Percentiles rank a stretch among this genome's conserved stretches.
phyloP scores from a whole-genome alignment of 2,329 filamentous ascomycete genomes.

The Rhytidhysteron rufulum region DNA sequence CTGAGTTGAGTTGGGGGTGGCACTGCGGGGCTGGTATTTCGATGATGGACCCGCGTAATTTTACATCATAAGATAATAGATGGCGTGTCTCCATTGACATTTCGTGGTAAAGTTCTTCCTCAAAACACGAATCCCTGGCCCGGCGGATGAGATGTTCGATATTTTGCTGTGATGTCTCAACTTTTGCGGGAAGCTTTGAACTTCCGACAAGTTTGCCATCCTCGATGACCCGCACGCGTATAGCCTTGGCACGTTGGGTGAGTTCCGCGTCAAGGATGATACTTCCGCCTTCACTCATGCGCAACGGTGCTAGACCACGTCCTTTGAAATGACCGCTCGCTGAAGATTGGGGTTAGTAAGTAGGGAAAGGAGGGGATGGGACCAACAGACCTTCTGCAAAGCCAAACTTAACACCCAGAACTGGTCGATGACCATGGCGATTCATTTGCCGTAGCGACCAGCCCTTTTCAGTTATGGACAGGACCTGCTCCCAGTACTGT shows the following conservation, averaged over 20 bases:
- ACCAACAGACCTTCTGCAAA: slow-evolving; percentile 65
- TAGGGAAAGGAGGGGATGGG: background rate
- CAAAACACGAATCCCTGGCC: slow-evolving; percentile 74
- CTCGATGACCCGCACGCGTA: slow-evolving; percentile 65
- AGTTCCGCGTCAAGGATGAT: slow-evolving; percentile 69
- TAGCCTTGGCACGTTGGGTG: slow-evolving; percentile 51
- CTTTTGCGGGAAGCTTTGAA: slow-evolving; percentile 36
- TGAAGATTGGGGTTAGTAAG: slow-evolving; percentile 11
- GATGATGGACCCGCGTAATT: slow-evolving; percentile 50
- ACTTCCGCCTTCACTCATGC: slow-evolving; percentile 68
- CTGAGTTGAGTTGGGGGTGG: slow-evolving; percentile 35
- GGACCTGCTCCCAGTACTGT: slow-evolving; percentile 83
- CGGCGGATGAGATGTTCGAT: slow-evolving; percentile 68
- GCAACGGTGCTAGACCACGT: slow-evolving; percentile 76
- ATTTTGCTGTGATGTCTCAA: slow-evolving; percentile 45
- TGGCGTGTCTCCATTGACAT: slow-evolving; percentile 75
- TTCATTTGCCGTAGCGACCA: slow-evolving; percentile 64
- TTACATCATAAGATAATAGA: slow-evolving; percentile 67
- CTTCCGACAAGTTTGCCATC: slow-evolving; percentile 57
- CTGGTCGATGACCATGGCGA: slow-evolving; percentile 59
- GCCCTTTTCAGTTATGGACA: slow-evolving; percentile 75
- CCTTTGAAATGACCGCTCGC: slow-evolving; percentile 57
- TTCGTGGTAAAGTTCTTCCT: slow-evolving; percentile 88
- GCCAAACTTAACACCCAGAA: slow-evolving; percentile 82
- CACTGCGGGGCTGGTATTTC: slow-evolving; percentile 21